Conservation (phyloP, 257 asterid species). For the Coffea eugenioides region DNA sequence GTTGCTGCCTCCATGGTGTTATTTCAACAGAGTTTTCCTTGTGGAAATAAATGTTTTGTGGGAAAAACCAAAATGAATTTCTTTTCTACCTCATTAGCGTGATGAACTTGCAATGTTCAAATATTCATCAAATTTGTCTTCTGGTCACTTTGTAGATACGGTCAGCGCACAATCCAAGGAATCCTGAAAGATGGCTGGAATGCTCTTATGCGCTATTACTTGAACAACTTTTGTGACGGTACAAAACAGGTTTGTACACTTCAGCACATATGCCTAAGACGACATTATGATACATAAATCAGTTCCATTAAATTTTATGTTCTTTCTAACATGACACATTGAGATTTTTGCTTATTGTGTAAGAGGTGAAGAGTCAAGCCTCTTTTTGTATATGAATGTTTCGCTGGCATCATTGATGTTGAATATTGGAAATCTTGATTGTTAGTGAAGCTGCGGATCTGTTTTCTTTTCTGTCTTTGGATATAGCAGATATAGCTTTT, state of each 20-base stretch:
- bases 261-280: conserved; percentile 9
- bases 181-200: conserved; percentile 63
- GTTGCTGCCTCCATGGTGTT: not conserved
- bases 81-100: not conserved
- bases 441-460: not conserved
- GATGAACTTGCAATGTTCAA: not conserved
- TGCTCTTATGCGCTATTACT: conserved; percentile 82
- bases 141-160: conserved; percentile 48
- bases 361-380: not conserved
- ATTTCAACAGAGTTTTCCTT: not conserved
- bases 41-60: not conserved
- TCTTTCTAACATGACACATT: not conserved
- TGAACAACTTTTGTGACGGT: conserved; percentile 91
- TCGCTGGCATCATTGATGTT: not conserved
- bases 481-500: not conserved
- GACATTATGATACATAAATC: not conserved
- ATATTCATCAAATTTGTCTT: conserved; percentile 8
- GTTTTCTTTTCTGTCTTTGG: conserved; percentile 1
- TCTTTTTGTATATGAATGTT: not conserved
- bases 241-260: conserved; percentile 72
- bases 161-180: conserved; percentile 76
- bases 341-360: not conserved
- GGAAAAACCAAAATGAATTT: not conserved
- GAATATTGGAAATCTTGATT: not conserved
- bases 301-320: not conserved